Evolutionary conservation across 1,284 basidiomycete species (phyloP).

Genomic region (Stygiomarasmius scandens): DNA sequence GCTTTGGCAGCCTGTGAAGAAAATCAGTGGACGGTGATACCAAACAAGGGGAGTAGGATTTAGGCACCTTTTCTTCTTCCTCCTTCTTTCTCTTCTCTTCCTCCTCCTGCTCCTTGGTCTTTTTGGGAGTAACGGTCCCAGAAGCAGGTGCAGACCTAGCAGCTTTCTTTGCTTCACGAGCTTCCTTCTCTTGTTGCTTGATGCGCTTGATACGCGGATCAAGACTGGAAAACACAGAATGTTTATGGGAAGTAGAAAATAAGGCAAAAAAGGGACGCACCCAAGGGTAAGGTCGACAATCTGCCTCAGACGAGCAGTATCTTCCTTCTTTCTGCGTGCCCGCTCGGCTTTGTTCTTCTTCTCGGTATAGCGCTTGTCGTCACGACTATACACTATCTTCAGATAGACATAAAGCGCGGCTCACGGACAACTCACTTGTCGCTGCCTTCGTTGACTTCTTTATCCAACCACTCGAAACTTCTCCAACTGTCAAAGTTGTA

Average conservation of each 20-base stretch:
- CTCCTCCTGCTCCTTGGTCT: slow-evolving; percentile 61
- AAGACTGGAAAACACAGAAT: slow-evolving; percentile 37
- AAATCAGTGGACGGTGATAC: slow-evolving; percentile 5
- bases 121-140: slow-evolving; percentile 32
- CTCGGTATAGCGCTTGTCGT: slow-evolving; percentile 98
- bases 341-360: slow-evolving; percentile 99
- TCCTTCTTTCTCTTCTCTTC: slow-evolving; percentile 69
- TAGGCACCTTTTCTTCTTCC: slow-evolving; percentile 64
- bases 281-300: slow-evolving; percentile 87
- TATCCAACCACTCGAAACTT: slow-evolving; percentile 97
- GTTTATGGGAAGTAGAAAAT: background rate
- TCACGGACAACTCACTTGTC: slow-evolving; percentile 73
- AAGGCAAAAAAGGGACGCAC: slow-evolving; percentile 25
- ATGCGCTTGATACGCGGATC: slow-evolving; percentile 98
- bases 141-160: slow-evolving; percentile 31
- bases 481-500: slow-evolving; percentile 99
- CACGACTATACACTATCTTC: slow-evolving; percentile 64
- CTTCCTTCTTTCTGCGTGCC: slow-evolving; percentile 96
- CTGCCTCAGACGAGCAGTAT: slow-evolving; percentile 86
- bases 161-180: slow-evolving; percentile 90
- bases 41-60: slow-evolving; percentile 10
- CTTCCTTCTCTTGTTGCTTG: slow-evolving; percentile 96
- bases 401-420: slow-evolving; percentile 4
- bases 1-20: slow-evolving; percentile 60
- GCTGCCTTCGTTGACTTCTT: slow-evolving; percentile 97